Evolutionary conservation across 352 stramenopile genomes (phyloP), one percentile per base, ranked within the genome.

Genomic region (Globisporangium alternatum): DNA sequence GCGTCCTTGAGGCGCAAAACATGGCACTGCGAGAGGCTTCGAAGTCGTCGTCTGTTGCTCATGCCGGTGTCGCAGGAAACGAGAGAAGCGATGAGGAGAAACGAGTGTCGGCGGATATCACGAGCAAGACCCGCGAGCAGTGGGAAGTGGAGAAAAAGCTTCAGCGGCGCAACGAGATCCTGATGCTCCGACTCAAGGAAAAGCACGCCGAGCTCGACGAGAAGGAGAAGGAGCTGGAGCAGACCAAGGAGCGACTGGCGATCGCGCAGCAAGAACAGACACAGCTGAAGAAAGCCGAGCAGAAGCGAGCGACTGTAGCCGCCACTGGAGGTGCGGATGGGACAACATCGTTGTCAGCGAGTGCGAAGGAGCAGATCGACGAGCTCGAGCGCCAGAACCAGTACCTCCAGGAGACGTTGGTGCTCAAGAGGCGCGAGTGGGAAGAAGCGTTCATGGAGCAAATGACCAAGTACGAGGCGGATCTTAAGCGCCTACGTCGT

Each of bases 1-100:
- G 89, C 33, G 69, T 95, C 0, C 64, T 94, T 0, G 71, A 94
- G 47, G 86, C 84, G 3, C 83, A 96, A 56, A 96, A 96, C 43
- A 55, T 82, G n/a, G 90, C 86, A n/a, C 47, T 96, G 13, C 83
- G 83, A 8, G 76, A 91, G 25, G 76, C 70, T 53, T 51, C 69
- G 31, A 41, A 49, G 25, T 47, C 31, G 8, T 13, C 22, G 57
- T 5, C 25, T 41, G 33, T 51, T 28, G 37, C 21, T 35, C 15
- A 3, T 45, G 39, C 4, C 37, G 10, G 7, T 6, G 31, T 12
- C 10, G 35, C 39, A 21, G 15, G 2, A 45, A 60, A 63, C n/a
- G 55, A 37, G 30, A 54, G 10, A 54, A 39, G 33, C 31, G 25
- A 48, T 25, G 22, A 17, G 15, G n/a, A 28, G 30, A 5, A 58